Conservation (phyloP, 495 filamentous ascomycete species). For the Hypoxylon lenormandii region DNA sequence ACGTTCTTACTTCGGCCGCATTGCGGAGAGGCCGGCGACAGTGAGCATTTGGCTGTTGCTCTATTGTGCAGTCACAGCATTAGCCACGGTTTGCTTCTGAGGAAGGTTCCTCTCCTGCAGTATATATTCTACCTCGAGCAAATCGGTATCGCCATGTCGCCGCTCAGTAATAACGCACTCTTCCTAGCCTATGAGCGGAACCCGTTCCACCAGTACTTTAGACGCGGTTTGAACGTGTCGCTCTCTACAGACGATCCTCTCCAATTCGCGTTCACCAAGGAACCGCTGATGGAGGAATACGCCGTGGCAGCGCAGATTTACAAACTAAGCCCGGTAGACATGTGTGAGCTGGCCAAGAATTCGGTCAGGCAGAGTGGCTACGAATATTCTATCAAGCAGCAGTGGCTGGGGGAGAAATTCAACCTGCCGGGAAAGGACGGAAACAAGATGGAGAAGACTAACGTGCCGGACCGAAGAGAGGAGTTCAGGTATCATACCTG, state of each 20-base stretch:
- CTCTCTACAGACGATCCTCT: slow-evolving; percentile 96
- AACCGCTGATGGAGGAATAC: slow-evolving; percentile 97
- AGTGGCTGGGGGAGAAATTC: slow-evolving; percentile 86
- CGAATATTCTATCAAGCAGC: slow-evolving; percentile 84
- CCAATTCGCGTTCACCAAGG: slow-evolving; percentile 98
- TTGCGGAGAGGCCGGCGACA: slow-evolving; percentile 96
- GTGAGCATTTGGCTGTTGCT: slow-evolving; percentile 92
- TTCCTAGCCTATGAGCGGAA: slow-evolving; percentile 98
- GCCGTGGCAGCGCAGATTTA: slow-evolving; percentile 98
- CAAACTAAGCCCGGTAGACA: slow-evolving; percentile 95
- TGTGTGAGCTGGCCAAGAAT: slow-evolving; percentile 97
- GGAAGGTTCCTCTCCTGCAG: slow-evolving; percentile 93
- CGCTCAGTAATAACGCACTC: slow-evolving; percentile 95
- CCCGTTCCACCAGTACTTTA: slow-evolving; percentile 93
- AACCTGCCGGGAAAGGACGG: slow-evolving; percentile 78
- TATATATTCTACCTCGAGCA: slow-evolving; percentile 98
- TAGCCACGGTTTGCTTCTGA: slow-evolving; percentile 89
- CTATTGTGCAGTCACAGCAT: slow-evolving; percentile 97
- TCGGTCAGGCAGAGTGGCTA: slow-evolving; percentile 95
- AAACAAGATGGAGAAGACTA: slow-evolving; percentile 93
- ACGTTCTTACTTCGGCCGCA: slow-evolving; percentile 94
- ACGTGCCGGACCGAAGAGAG: slow-evolving; percentile 91
- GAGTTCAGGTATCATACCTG: slow-evolving; percentile 87
- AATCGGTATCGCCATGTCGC: slow-evolving; percentile 98
- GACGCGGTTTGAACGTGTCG: slow-evolving; percentile 92